phyloP scores from a whole-genome alignment of 768 basidiomycete genomes.

The Russula ochroleuca region DNA sequence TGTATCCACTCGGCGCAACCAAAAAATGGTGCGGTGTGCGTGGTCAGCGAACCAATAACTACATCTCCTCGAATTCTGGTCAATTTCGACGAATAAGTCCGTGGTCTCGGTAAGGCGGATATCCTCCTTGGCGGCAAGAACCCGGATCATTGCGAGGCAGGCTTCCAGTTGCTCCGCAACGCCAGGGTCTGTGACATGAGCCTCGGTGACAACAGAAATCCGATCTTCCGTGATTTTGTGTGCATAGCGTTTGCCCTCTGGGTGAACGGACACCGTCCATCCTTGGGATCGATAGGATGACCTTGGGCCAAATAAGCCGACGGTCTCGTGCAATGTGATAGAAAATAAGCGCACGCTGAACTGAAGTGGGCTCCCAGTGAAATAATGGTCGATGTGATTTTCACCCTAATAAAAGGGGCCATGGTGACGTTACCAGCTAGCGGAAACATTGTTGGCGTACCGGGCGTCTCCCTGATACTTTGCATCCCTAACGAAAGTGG shows the following conservation, averaged over 20 bases:
- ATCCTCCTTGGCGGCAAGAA: neutral
- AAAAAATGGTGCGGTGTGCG: slow-evolving; percentile 7
- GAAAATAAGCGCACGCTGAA: slow-evolving; percentile 5
- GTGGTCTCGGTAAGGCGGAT: neutral
- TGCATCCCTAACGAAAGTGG: neutral
- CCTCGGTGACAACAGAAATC: slow-evolving; percentile 14
- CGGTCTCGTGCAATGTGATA: no score
- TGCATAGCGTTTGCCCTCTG: slow-evolving; percentile 17
- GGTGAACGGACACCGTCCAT: slow-evolving; percentile 9
- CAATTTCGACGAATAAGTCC: slow-evolving; percentile 15
- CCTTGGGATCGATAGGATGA: slow-evolving; percentile 8
- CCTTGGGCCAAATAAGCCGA: neutral
- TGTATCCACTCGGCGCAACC: slow-evolving; percentile 1
- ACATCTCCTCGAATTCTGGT: neutral
- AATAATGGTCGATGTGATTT: neutral
- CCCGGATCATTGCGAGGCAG: neutral
- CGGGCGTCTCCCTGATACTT: slow-evolving; percentile 1
- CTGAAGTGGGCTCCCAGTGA: neutral
- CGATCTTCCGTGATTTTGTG: neutral
- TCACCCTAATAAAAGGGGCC: neutral
- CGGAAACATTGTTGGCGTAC: neutral
- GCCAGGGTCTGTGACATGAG: neutral
- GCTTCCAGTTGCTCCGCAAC: neutral
- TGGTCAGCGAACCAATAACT: slow-evolving; percentile 20
- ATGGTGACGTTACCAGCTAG: neutral